Conservation (phyloP, 1,139 yeast species). For the Kurtzmaniella quercitrusa region DNA sequence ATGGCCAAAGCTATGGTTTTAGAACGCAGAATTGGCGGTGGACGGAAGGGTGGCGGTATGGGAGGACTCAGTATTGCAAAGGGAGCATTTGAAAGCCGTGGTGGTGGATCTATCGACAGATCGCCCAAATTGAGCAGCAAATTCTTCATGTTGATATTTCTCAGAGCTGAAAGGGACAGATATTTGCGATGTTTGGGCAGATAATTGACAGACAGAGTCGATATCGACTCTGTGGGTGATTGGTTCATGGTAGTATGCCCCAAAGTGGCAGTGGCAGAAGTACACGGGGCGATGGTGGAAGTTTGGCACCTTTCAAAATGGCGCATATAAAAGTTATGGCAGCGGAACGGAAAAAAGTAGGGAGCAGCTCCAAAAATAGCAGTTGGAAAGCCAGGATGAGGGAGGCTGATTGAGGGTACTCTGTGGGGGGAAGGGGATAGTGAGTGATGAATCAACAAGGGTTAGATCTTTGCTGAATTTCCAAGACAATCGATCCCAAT, state of each 20-base stretch:
- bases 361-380: not conserved
- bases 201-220: constrained; percentile 17
- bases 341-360: not conserved
- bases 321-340: not conserved
- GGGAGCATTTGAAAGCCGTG: not conserved
- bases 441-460: not conserved
- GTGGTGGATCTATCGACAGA: not conserved
- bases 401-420: not conserved
- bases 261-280: not conserved
- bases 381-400: not conserved
- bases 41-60: not conserved
- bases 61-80: not conserved
- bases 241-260: not conserved
- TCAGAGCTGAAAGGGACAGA: constrained; percentile 20
- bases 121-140: constrained; percentile 28
- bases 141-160: constrained; percentile 33
- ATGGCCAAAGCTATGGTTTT: constrained; percentile 6
- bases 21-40: not conserved
- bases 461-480: too few species aligned
- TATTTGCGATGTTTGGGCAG: constrained; percentile 36
- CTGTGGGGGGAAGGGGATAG: not conserved
- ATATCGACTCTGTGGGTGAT: not conserved
- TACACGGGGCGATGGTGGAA: not conserved
- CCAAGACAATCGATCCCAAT: too few species aligned
- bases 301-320: not conserved